Conservation (phyloP, 2,329 filamentous ascomycete genomes). For the Alternaria sp. region DNA sequence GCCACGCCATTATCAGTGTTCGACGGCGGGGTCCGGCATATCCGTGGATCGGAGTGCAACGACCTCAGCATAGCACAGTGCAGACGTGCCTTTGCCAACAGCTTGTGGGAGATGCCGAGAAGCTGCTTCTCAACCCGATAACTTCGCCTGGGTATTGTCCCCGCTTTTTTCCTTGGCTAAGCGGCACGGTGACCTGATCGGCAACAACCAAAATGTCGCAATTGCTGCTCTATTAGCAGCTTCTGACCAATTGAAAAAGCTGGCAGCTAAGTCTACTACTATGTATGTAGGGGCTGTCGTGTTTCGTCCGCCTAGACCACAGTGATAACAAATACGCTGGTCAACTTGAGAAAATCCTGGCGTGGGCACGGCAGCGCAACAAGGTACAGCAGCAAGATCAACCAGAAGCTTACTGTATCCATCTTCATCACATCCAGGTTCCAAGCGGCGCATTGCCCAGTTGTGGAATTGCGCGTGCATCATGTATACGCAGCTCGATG, state of each 20-base stretch:
- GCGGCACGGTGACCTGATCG: constrained; percentile 12
- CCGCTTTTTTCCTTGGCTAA: constrained; percentile 14
- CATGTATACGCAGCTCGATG: constrained; percentile 11
- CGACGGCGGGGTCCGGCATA: not conserved
- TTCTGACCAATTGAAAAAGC: not conserved
- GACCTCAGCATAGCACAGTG: not conserved
- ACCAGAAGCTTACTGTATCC: not conserved
- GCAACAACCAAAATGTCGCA: not conserved
- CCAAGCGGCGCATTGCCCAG: not conserved
- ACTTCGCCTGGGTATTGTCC: not conserved
- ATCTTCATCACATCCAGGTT: not conserved
- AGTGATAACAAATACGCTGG: not conserved
- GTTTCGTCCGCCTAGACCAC: not conserved
- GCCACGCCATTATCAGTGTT: constrained; percentile 2
- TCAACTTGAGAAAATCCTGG: not conserved
- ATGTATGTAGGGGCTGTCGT: no score
- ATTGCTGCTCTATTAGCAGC: not conserved
- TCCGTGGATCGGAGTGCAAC: not conserved
- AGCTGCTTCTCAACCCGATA: constrained; percentile 9
- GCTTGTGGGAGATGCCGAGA: not conserved
- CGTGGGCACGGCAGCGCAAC: constrained; percentile 2
- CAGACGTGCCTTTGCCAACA: not conserved
- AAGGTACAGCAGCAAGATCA: not conserved
- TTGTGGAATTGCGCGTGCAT: constrained; percentile 5
- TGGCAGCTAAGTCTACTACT: not conserved